These are phyloP conservation scores for Phytophthora uliginosa DNA, from an alignment of 352 stramenopile genomes.

Conservation along the genomic window DNA sequence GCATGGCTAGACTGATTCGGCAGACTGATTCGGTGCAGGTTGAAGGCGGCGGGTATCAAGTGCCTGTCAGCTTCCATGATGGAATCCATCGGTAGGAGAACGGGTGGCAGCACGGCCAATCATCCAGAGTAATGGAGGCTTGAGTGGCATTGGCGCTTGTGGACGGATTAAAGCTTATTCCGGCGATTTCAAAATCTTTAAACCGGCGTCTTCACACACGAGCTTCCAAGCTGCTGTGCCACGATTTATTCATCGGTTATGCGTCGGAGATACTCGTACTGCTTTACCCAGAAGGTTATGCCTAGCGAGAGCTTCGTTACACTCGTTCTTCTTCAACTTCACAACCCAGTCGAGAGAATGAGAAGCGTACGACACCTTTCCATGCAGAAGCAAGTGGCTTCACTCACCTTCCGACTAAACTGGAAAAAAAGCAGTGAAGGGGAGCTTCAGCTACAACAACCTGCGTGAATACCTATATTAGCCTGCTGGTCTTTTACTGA, in stretches of 20 bases:
- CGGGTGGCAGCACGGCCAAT: background rate
- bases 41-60: conserved; percentile 16
- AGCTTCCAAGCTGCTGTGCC: too few species aligned
- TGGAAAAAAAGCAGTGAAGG: background rate
- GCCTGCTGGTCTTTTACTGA: conserved; percentile 24
- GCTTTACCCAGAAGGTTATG: too few species aligned
- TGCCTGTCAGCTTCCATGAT: background rate
- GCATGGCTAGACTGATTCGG: conserved; percentile 27
- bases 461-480: conserved; percentile 30
- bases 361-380: conserved; percentile 15
- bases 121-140: conserved; percentile 16
- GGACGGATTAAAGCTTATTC: too few species aligned
- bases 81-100: background rate
- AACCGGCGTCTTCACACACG: too few species aligned
- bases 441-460: background rate
- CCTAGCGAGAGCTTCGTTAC: too few species aligned
- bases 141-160: conserved; percentile 14
- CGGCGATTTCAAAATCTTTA: too few species aligned
- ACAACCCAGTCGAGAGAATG: conserved; percentile 5
- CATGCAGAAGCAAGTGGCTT: conserved; percentile 9
- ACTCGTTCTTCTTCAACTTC: too few species aligned
- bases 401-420: background rate
- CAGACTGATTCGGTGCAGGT: conserved; percentile 25
- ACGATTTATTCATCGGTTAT: too few species aligned
- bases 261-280: too few species aligned